Base-by-base conservation (phyloP, 2,329 filamentous ascomycete species). In the Aspergillus viridinutans region DNA sequence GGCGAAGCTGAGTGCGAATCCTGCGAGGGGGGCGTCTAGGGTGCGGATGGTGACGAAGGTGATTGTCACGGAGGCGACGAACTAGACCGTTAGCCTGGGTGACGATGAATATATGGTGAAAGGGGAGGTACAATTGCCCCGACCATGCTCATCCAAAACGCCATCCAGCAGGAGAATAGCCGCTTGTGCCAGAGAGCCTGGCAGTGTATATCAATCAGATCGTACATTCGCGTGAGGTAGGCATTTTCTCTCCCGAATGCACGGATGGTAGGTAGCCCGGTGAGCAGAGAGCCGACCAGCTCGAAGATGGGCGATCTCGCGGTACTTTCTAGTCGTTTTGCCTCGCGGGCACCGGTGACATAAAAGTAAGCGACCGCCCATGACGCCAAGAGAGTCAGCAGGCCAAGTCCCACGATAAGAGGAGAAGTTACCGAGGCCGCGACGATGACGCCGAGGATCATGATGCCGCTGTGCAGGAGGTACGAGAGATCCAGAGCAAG, bases 261-360 rank as follows among this genome's bases (percentile, higher is more conserved):
- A 20, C 90, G 83, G 52, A 92, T 89, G 0, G 89, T 91, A 1
- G 83, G 79, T 25, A 92, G 82, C 8, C 90, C 90, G 0, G 83
- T 81, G 10, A 92, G 80, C 0, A 87, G 84, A 1, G 87, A 85
- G n/a, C 86, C 86, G 66, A 92, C 92, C 62, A 89, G 84, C 69
- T 92, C 89, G 64, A 90, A 92, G 1, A 92, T 85, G 0, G 89
- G 89, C 0, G 85, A 89, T 72, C 91, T 91, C 56, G 85, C 82
- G 9, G 82, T 90, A 61, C 85, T 89, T 71, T 92, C 89, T 3
- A 92, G 80, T 7, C 89, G 81, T 74, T 92, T 92, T 58, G 88
- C 81, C 20, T 90, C 88, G 47, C 89, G 80, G 0, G 88, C 88
- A 1, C 83, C 88, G 32, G 81, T 74, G 8, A 32, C 29, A 4